These are phyloP conservation scores for Cubamyces sp. DNA, from an alignment of 768 basidiomycete species.

Conservation along the genomic window DNA sequence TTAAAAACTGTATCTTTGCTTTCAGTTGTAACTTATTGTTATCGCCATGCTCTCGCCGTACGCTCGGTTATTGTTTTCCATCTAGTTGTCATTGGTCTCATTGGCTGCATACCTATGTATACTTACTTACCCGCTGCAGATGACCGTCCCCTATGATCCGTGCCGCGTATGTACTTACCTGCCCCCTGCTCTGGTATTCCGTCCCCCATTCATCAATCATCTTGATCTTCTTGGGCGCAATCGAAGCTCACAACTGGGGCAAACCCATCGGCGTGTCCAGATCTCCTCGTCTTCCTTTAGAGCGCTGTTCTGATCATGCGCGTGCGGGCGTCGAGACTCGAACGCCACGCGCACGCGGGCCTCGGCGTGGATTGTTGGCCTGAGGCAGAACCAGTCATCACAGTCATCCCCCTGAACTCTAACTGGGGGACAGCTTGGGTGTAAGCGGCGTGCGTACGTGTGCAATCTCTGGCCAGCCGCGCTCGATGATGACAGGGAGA, in stretches of 20 bases:
- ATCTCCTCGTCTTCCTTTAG: not conserved
- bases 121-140: not conserved
- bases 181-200: not conserved
- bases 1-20: too few species aligned
- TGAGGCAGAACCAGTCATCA: not conserved
- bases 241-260: not conserved
- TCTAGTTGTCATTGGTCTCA: not conserved
- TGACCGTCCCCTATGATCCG: not conserved
- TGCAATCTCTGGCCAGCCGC: too few species aligned
- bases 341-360: not conserved
- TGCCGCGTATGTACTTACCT: not conserved
- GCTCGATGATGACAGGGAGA: too few species aligned
- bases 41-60: too few species aligned
- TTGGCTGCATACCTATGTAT: conserved; percentile 1
- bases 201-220: conserved; percentile 5
- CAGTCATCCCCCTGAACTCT: not conserved
- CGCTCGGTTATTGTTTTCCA: not conserved
- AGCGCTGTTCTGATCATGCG: not conserved
- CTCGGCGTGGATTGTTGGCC: too few species aligned
- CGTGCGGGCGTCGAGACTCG: not conserved
- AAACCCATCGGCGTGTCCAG: not conserved
- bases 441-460: not conserved
- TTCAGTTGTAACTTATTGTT: too few species aligned
- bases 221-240: conserved; percentile 14
- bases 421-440: not conserved